Base-by-base conservation (phyloP, 805 yeast genomes). In the Saturnispora galanensis region DNA sequence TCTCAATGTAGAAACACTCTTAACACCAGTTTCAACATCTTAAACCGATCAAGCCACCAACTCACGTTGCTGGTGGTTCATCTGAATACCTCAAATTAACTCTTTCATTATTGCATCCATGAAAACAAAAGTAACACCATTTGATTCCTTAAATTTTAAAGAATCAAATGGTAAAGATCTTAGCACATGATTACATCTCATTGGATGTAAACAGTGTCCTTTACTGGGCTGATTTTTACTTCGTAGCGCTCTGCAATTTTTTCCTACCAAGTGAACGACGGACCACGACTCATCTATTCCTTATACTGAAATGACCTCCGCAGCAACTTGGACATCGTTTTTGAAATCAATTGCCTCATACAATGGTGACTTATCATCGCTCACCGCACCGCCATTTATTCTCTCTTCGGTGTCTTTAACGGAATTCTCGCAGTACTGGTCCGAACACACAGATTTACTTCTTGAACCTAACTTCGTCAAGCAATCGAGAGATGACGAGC, bases 301-400 rank as follows among this genome's bases (percentile, higher is more conserved):
- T 12, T 15, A 18, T 15, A 18, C 8, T 10, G 31, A 30, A 16
- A 48, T 46, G 49, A 44, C 40, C 17, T 53, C 60, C 21, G 44
- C 64, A 16, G 54, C 78, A 11, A 76, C 95, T n/a, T 90, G 97
- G 97, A 79, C 95, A 21, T 77, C 93, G 11, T 90, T 90, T 58
- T 71, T 93, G 53, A 86, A 86, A 65, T 85, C 96, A 35, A 77
- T 90, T 51, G 93, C 96, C 30, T 78, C 94, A 4, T 90, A 86
- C 65, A 87, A 88, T 54, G 96, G 96, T 37, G 98, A 93, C 61
- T 69, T 93, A 50, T 86, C 96, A 15, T 79, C 95, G 3, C 69
- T 93, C 58, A 89, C 98, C 2, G 98, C 98, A 3, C 98, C 98
- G 15, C 97, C 97, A 8, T 93, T 90, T 67, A 93, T 93, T 52